These are phyloP conservation scores for Metschnikowia gelsemii DNA, from an alignment of 805 yeast genomes.

Conservation along the genomic window DNA sequence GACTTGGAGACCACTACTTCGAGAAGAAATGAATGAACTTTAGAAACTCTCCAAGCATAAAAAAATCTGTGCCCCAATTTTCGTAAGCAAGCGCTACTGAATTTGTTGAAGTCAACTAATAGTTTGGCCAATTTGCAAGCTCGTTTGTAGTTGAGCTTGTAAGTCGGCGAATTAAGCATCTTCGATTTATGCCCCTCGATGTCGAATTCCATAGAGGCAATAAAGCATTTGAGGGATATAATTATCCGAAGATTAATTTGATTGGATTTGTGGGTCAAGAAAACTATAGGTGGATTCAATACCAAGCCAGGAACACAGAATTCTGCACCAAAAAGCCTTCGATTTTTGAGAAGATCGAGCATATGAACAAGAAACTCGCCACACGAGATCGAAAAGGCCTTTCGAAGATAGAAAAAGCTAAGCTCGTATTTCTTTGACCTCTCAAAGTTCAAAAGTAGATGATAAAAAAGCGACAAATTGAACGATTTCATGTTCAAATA, in stretches of 20 bases:
- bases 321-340: slow-evolving; percentile 41
- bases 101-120: slow-evolving; percentile 32
- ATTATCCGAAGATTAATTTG: slow-evolving; percentile 29
- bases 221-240: slow-evolving; percentile 25
- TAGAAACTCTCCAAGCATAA: slow-evolving; percentile 19
- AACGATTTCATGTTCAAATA: slow-evolving; percentile 32
- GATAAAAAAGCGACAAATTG: slow-evolving; percentile 28
- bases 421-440: slow-evolving; percentile 24
- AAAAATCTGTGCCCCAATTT: slow-evolving; percentile 17
- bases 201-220: slow-evolving; percentile 24
- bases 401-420: slow-evolving; percentile 36
- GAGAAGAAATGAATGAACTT: slow-evolving; percentile 15
- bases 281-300: slow-evolving; percentile 40
- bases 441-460: slow-evolving; percentile 44
- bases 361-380: slow-evolving; percentile 35
- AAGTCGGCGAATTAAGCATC: slow-evolving; percentile 19
- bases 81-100: slow-evolving; percentile 14
- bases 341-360: slow-evolving; percentile 32
- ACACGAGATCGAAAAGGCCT: slow-evolving; percentile 24
- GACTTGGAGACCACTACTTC: slow-evolving; percentile 2
- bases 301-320: slow-evolving; percentile 33
- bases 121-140: slow-evolving; percentile 31
- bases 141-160: slow-evolving; percentile 25
- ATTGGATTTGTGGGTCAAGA: slow-evolving; percentile 35
- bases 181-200: slow-evolving; percentile 21